phyloP scores from a whole-genome alignment of 1,284 basidiomycete species.

The Papiliotrema laurentii region DNA sequence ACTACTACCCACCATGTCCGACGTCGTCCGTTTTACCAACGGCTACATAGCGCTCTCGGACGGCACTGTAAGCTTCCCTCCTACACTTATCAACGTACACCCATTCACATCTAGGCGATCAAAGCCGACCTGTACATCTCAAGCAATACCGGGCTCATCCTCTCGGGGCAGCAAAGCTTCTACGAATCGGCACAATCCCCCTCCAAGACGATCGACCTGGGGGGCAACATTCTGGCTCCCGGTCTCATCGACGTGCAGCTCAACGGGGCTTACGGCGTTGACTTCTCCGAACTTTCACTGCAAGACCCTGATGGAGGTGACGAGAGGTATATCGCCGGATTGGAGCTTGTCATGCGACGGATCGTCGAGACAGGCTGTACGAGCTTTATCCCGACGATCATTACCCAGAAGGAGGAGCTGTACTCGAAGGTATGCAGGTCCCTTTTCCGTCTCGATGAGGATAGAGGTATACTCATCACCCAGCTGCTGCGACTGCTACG shows the following conservation, averaged over 20 bases:
- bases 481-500: constrained; percentile 53
- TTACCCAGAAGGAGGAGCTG: constrained; percentile 47
- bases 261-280: constrained; percentile 80
- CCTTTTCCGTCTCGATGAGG: not conserved
- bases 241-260: constrained; percentile 71
- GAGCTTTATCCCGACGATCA: constrained; percentile 65
- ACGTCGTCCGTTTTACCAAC: constrained; percentile 75
- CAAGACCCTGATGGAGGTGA: constrained; percentile 60
- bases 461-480: not conserved
- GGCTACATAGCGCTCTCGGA: constrained; percentile 71
- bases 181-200: constrained; percentile 16
- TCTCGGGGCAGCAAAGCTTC: constrained; percentile 32
- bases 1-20: constrained; percentile 12
- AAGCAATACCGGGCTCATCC: constrained; percentile 24
- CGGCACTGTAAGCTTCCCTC: constrained; percentile 51
- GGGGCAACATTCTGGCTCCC: constrained; percentile 69
- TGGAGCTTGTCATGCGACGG: constrained; percentile 65
- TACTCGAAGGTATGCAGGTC: constrained; percentile 52
- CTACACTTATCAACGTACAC: not conserved
- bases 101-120: constrained; percentile 46
- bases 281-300: constrained; percentile 64
- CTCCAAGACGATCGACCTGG: constrained; percentile 27
- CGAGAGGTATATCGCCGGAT: constrained; percentile 60
- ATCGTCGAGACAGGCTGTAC: constrained; percentile 86
- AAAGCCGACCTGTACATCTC: constrained; percentile 35